Evolutionary conservation across 2,329 filamentous ascomycete species (phyloP).

Genomic region (Plectosphaerella cucumerina): DNA sequence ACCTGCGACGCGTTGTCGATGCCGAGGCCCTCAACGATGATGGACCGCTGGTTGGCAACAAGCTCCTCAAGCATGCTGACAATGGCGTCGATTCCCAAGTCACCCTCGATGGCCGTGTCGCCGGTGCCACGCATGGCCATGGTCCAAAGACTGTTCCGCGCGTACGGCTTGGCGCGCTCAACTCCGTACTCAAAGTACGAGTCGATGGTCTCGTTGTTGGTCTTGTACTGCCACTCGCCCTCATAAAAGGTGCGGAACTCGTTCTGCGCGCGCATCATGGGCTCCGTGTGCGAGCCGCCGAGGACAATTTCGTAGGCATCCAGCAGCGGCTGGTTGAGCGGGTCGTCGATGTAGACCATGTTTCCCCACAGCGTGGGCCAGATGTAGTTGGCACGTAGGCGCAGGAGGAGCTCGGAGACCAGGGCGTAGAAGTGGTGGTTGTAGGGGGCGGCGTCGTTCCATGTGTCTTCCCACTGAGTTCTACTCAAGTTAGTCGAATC

Average conservation of each 20-base stretch:
- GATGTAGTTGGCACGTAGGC: constrained; percentile 68
- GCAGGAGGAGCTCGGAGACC: constrained; percentile 67
- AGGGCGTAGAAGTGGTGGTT: constrained; percentile 63
- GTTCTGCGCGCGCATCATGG: constrained; percentile 60
- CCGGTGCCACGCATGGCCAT: constrained; percentile 67
- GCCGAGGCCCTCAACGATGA: constrained; percentile 52
- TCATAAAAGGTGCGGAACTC: constrained; percentile 50
- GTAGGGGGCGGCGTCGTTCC: constrained; percentile 40
- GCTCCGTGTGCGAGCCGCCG: constrained; percentile 70
- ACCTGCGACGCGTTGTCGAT: constrained; percentile 43
- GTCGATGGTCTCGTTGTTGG: constrained; percentile 64
- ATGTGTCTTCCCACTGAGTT: constrained; percentile 34
- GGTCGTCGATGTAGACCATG: constrained; percentile 70
- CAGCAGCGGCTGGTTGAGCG: constrained; percentile 62
- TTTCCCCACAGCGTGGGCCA: constrained; percentile 70
- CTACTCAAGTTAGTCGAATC: constrained; percentile 5
- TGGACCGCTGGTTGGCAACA: constrained; percentile 55
- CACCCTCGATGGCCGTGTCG: constrained; percentile 54
- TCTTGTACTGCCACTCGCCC: constrained; percentile 65
- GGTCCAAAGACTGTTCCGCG: constrained; percentile 61
- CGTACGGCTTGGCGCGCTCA: constrained; percentile 60
- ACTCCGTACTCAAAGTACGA: constrained; percentile 67
- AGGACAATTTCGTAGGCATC: constrained; percentile 73
- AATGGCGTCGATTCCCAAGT: constrained; percentile 50
- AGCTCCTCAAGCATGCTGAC: constrained; percentile 55